These are phyloP conservation scores for Ceratobasidium sp. DNA, from an alignment of 1,284 basidiomycete genomes.

Conservation along the genomic window DNA sequence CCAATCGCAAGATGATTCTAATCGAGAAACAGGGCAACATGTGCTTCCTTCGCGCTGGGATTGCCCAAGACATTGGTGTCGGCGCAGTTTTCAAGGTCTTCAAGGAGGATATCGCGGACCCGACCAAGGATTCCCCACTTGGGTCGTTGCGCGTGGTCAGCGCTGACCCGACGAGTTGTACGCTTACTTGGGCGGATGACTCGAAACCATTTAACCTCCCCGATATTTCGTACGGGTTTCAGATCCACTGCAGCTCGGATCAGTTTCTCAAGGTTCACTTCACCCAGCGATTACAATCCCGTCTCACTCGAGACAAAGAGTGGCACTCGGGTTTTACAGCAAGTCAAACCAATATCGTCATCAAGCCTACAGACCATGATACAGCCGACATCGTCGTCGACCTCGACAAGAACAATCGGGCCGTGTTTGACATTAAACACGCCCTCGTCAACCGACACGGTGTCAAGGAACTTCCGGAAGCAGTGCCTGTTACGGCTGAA, in stretches of 20 bases:
- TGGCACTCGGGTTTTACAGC: constrained; percentile 23
- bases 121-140: background rate
- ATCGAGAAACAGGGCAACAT: background rate
- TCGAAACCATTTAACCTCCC: background rate
- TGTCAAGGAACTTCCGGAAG: constrained; percentile 3
- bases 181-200: background rate
- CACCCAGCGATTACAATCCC: background rate
- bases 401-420: background rate
- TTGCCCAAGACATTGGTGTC: constrained; percentile 19
- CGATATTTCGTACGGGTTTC: constrained; percentile 12
- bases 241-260: constrained; percentile 8
- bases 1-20: constrained; percentile 7
- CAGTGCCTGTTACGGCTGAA: constrained; percentile 1
- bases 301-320: background rate
- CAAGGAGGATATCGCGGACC: background rate
- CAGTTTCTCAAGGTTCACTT: constrained; percentile 6
- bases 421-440: constrained; percentile 5
- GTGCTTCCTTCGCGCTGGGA: constrained; percentile 13
- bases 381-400: constrained; percentile 12
- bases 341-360: background rate
- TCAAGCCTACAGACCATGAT: background rate
- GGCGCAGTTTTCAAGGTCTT: constrained; percentile 15
- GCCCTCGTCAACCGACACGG: constrained; percentile 9
- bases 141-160: constrained; percentile 9
- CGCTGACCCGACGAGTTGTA: background rate